Base-by-base conservation (phyloP, 108 stramenopile species). In the Fragilariopsis cylindrus region DNA sequence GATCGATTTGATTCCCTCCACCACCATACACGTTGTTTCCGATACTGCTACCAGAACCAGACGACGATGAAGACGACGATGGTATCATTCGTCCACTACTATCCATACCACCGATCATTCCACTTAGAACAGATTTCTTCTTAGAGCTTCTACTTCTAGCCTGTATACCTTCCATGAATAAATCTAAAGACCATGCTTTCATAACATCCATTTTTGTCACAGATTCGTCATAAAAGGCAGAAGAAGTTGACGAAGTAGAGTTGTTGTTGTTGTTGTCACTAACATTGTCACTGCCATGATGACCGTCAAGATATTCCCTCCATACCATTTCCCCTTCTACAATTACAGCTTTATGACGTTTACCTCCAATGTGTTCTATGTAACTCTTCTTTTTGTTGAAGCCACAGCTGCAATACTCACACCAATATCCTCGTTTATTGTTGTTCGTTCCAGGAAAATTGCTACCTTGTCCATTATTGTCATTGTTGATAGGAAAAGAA, bases 1-100 rank as follows among this genome's bases (percentile, higher is more conserved):
- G 60, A 40, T 62, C 60, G 60, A 62, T 62, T 42, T 62, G 60
- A 42, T 62, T 62, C 6, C 60, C 60, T 11, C 7, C 60, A 21
- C 60, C 60, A 12, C 60, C 60, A 7, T 62, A 7, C 9, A 40
- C 40, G 39, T 62, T 62, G 60, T 62, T 62, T 5, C 60, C 60
- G 39, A 5, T 21, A 7, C 9, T 7, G 4, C 12, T 43, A 7
- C 19, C 18, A 8, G 57, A 57, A 39, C 41, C 8, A 12, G 60
- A 21, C 13, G 60, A 30, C 7, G 18, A 12, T 42, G 18, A n/a
- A n/a, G n/a, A 11, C 5, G 19, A 43, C 30, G 30, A 30, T 30
- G 30, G 30, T 30, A 30, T 30, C 30, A 30, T 30, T 30, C 30
- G 30, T 30, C 30, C 30, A 30, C 30, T 30, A 30, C 30, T 30